phyloP scores from a whole-genome alignment of 345 rosid species.

The Camelina hispida region DNA sequence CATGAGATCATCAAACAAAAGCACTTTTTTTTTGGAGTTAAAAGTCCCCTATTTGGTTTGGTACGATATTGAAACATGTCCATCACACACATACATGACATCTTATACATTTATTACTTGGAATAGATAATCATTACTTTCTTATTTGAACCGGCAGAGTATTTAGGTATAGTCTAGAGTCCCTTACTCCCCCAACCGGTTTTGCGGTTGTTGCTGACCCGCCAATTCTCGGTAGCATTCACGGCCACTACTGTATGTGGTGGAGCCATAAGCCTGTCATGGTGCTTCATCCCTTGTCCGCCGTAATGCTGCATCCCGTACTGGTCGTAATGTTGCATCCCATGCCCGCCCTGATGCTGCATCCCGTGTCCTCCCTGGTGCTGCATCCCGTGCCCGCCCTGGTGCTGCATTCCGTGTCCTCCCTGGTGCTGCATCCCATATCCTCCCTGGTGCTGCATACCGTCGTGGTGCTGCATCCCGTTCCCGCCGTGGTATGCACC shows the following conservation, averaged over 20 bases:
- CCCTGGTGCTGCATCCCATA: neutral
- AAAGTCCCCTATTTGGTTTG: constrained; percentile 1
- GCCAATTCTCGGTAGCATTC: constrained; percentile 30
- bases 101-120: constrained; percentile 8
- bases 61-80: constrained; percentile 31
- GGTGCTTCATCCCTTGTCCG: constrained; percentile 21
- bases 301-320: constrained; percentile 20
- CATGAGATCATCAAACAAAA: constrained; percentile 16
- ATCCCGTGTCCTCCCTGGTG: neutral
- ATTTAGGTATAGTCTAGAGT: constrained; percentile 22
- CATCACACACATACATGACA: constrained; percentile 24
- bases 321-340: neutral
- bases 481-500: neutral
- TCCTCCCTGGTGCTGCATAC: neutral
- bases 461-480: neutral
- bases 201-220: constrained; percentile 4
- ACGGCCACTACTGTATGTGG: constrained; percentile 17
- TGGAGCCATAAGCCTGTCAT: constrained; percentile 34
- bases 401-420: neutral
- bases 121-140: constrained; percentile 26
- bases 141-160: constrained; percentile 11
- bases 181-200: constrained; percentile 35
- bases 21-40: neutral
- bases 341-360: neutral
- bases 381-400: neutral